Percentiles rank a stretch among this genome's conserved stretches.
These are phyloP conservation scores for Amanita phalloides DNA, from an alignment of 768 basidiomycete species.

Conservation along the genomic window DNA sequence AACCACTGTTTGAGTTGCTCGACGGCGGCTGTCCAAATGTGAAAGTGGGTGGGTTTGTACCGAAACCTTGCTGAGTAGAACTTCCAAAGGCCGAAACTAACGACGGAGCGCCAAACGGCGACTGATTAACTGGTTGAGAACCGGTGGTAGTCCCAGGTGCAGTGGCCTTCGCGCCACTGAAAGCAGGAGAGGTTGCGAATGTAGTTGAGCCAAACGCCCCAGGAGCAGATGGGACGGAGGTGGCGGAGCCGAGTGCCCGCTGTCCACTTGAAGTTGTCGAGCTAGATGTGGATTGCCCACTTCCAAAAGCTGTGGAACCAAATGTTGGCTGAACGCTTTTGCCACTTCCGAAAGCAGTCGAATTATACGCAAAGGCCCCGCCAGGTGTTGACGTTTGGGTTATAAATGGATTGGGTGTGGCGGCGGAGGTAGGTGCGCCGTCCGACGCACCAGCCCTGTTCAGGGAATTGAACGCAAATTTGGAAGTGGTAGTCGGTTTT, in stretches of 20 bases:
- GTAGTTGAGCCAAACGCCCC: neutral
- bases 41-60: neutral
- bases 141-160: neutral
- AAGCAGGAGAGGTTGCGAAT: neutral
- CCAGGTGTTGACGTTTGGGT: neutral
- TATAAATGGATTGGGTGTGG: conserved; percentile 3
- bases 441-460: conserved; percentile 6
- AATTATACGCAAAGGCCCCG: neutral
- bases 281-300: neutral
- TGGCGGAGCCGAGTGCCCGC: neutral
- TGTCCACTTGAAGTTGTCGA: neutral
- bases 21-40: neutral
- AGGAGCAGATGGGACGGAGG: conserved; percentile 1
- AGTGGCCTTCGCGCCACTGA: neutral
- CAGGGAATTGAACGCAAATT: conserved; percentile 6
- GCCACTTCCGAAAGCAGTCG: neutral
- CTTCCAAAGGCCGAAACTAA: neutral
- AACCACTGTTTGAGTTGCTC: neutral
- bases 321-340: neutral
- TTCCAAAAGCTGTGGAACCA: neutral
- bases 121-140: neutral
- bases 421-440: neutral
- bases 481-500: neutral
- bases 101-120: neutral
- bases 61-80: neutral